Evolutionary conservation across 352 stramenopile genomes (phyloP), one percentile per base, ranked within the genome.

Genomic region (Pythium insidiosum): DNA sequence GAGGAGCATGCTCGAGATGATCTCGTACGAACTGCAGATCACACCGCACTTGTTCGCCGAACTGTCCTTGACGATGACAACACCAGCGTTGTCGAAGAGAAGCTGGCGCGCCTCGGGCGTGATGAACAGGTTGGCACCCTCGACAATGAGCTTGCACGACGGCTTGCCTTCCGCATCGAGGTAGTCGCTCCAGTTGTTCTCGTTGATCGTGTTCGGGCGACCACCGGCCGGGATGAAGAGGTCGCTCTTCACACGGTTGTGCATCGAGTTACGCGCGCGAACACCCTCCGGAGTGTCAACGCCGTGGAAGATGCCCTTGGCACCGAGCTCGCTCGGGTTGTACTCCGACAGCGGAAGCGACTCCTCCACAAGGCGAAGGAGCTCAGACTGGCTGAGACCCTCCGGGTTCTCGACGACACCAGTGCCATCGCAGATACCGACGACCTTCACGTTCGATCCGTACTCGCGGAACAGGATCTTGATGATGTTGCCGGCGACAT

Each of bases 21-120:
- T 88, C 56, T 92, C 80, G 50, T 89, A 88, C 47, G 80, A 92
- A 26, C 72, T 88, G 55, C 77, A 93, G 18, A 88, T 68, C 34
- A 90, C 80, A 46, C 80, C 80, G 41, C 80, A 88, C 68, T 93
- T 93, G 73, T 93, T 93, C 25, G 80, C 78, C 26, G 93, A 98
- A 21, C 88, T 97, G 68, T 99, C 96, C 73, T 99, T 99, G 24
- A 94, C 89, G 63, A 99, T 97, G 2, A 97, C 73, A 10, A 99
- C 94, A 33, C 94, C 94, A 15, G 84, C 95, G 33, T 98, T 81
- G 42, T 98, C 83, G 56, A 96, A 98, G 9, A 99, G 68, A 15
- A 85, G 60, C 58, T 98, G 73, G 47, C 79, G 74, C 12, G 79
- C 76, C 36, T 92, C 76, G 3, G 81, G 77, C 15, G 80, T 93